These are phyloP conservation scores for Immersiporthe knoxdaviesiana DNA, from an alignment of 2,329 filamentous ascomycete genomes.

Conservation along the genomic window DNA sequence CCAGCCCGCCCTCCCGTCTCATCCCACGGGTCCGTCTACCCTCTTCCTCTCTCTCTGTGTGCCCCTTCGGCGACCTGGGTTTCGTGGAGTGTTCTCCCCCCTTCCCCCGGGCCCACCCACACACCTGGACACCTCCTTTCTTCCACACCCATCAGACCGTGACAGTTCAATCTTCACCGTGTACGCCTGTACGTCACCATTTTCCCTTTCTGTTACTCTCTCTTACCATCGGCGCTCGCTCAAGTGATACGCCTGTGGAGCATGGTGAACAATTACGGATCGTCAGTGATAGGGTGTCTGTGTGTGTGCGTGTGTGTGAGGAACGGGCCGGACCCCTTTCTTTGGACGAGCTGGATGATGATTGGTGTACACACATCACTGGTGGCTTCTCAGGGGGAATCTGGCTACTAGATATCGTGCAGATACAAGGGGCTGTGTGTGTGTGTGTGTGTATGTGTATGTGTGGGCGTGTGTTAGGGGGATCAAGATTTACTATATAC, in stretches of 20 bases:
- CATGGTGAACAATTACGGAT: slow-evolving; percentile 21
- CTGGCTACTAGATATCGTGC: slow-evolving; percentile 2
- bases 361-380: slow-evolving; percentile 21
- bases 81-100: neutral
- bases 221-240: neutral
- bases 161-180: slow-evolving; percentile 10
- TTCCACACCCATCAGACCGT: neutral
- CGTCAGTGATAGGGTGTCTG: neutral
- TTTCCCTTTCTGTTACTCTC: neutral
- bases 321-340: slow-evolving; percentile 1
- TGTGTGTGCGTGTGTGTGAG: neutral
- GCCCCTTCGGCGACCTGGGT: slow-evolving; percentile 1
- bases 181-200: neutral
- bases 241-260: slow-evolving; percentile 26
- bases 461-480: slow-evolving; percentile 7
- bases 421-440: neutral
- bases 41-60: neutral
- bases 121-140: neutral
- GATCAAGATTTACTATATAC: slow-evolving; percentile 20
- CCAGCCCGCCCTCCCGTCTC: neutral
- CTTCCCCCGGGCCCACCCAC: neutral
- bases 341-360: neutral
- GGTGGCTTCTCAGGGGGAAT: slow-evolving; percentile 17
- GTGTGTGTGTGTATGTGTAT: slow-evolving; percentile 2
- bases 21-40: neutral